These are phyloP conservation scores for Brassica nigra DNA, from an alignment of 345 rosid species.

Conservation along the genomic window DNA sequence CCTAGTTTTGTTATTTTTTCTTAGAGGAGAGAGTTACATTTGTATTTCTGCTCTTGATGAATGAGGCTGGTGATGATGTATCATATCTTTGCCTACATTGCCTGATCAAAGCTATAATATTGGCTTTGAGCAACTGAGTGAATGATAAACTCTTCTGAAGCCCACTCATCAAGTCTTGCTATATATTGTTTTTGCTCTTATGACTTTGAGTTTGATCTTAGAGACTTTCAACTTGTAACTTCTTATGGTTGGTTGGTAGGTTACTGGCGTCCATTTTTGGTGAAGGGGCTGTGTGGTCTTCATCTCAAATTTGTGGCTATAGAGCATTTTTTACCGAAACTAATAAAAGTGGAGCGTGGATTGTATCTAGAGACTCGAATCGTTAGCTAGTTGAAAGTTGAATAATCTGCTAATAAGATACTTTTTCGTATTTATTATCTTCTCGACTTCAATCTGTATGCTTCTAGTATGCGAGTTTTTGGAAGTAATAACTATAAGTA, in stretches of 20 bases:
- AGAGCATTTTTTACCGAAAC: neutral
- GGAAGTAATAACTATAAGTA: neutral
- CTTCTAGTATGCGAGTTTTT: neutral
- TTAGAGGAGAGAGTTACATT: neutral
- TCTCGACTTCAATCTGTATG: neutral
- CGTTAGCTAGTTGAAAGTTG: too few relatives aligned
- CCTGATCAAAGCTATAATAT: slow-evolving; percentile 26
- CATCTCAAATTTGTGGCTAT: neutral
- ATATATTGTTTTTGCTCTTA: neutral
- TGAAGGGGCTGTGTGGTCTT: neutral
- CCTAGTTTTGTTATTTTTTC: neutral
- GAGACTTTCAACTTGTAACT: too few relatives aligned
- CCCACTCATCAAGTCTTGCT: neutral
- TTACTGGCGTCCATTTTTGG: too few relatives aligned
- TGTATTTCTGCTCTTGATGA: neutral
- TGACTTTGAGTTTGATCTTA: neutral
- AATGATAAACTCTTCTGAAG: slow-evolving; percentile 33
- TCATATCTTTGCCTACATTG: slow-evolving; percentile 42
- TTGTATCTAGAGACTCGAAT: neutral
- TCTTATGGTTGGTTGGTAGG: neutral
- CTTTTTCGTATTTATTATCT: neutral
- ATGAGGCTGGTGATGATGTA: slow-evolving; percentile 37
- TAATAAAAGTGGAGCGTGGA: neutral
- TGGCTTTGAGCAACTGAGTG: slow-evolving; percentile 37
- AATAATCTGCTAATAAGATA: neutral